These are phyloP conservation scores for Neolentinus lepideus DNA, from an alignment of 1,284 basidiomycete species.

Conservation along the genomic window DNA sequence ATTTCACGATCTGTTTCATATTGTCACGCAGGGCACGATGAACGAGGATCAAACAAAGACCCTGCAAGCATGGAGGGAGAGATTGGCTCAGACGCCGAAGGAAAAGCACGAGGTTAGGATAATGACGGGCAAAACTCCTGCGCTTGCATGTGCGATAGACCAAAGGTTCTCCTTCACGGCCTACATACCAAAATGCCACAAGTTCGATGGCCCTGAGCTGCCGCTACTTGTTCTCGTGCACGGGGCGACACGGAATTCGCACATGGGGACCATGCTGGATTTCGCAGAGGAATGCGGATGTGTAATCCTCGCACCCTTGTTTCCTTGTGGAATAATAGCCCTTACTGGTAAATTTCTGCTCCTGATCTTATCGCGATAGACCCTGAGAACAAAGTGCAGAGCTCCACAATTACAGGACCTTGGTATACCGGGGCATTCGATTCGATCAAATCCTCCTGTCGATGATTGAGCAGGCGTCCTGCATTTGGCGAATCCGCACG, in stretches of 20 bases:
- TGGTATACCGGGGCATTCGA: constrained; percentile 15
- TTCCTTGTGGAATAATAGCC: constrained; percentile 19
- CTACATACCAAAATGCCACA: constrained; percentile 13
- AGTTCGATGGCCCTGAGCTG: constrained; percentile 9
- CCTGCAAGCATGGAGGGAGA: not conserved
- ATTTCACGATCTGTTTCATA: no score
- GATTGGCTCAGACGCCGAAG: not conserved
- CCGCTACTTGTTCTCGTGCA: constrained; percentile 18
- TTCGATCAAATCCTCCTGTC: constrained; percentile 17
- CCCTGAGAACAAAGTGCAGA: constrained; percentile 7
- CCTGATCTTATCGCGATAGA: not conserved
- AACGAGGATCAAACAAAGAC: not conserved
- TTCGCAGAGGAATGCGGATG: constrained; percentile 13
- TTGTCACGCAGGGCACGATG: not conserved
- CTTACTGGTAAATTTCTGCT: constrained; percentile 2
- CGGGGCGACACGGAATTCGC: constrained; percentile 15
- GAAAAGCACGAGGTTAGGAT: not conserved
- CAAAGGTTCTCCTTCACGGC: constrained; percentile 18
- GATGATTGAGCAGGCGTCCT: constrained; percentile 17
- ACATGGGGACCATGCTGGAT: constrained; percentile 10
- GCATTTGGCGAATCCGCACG: constrained; percentile 12
- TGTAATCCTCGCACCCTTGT: constrained; percentile 15
- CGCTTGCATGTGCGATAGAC: constrained; percentile 15
- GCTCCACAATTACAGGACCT: constrained; percentile 15
- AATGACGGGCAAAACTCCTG: constrained; percentile 14